These are phyloP conservation scores for Castanopsis chinensis DNA, from an alignment of 306 rosid species.

Conservation along the genomic window DNA sequence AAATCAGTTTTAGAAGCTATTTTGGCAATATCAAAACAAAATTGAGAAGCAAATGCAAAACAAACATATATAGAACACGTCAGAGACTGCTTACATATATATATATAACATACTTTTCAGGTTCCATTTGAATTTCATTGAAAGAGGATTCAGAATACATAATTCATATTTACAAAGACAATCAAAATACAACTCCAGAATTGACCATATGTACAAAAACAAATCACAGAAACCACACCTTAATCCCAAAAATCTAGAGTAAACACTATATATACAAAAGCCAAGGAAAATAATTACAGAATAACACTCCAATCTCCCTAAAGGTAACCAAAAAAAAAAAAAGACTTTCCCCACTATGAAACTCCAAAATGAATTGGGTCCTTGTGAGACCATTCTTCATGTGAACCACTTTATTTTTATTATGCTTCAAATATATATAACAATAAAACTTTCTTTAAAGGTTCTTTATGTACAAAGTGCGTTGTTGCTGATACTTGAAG, in stretches of 20 bases:
- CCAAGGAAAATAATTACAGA: not conserved
- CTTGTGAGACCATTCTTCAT: conserved; percentile 9
- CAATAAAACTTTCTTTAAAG: conserved; percentile 19
- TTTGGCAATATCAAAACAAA: no score
- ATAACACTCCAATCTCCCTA: not conserved
- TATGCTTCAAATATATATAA: not conserved
- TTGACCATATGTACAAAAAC: not conserved
- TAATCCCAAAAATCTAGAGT: no score
- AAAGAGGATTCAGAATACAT: conserved; percentile 24
- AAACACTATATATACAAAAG: conserved; percentile 5
- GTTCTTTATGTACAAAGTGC: conserved; percentile 28
- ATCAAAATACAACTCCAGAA: not conserved
- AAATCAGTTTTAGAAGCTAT: no score
- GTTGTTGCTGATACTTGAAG: conserved; percentile 23
- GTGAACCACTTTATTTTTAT: conserved; percentile 28
- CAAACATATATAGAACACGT: not conserved
- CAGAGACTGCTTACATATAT: not conserved
- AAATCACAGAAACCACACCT: not conserved
- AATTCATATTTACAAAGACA: conserved; percentile 36
- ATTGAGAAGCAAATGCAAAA: not conserved
- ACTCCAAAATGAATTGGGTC: conserved; percentile 35
- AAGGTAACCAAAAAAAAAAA: not conserved
- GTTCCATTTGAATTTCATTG: conserved; percentile 31
- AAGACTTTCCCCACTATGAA: conserved; percentile 11
- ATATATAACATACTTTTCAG: not conserved